Evolutionary conservation across 805 yeast genomes (phyloP), one percentile per base, ranked within the genome.

Genomic region (Teunomyces panamensis): DNA sequence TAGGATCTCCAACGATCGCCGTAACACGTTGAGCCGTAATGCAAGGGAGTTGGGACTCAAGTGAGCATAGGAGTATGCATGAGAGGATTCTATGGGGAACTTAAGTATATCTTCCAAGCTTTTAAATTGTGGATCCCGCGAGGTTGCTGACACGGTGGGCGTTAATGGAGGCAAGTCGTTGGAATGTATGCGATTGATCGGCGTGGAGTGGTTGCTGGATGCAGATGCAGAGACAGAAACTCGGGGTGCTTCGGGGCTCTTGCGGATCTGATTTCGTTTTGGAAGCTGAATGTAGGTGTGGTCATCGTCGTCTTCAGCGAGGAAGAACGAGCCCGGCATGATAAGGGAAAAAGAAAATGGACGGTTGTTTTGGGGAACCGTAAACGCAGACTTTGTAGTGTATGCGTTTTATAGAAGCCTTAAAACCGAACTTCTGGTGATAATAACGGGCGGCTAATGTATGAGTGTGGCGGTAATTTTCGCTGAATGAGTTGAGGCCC

Each of bases 61-160:
- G 46, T 86, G 87, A 2, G 94, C 89, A 62, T 89, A 89, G 0
- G 96, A 87, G 60, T 86, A 89, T 1, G 95, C 86, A 61, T 87
- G 91, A 1, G 94, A 80, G 9, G 94, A 86, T 55, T 86, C 90
- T 24, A 83, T 81, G 4, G 92, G 89, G 58, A 88, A 85, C 51
- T 74, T 77, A 34, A 83, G 60, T 14, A 86, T 72, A 46, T 84
- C 77, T 14, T 54, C 52, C 13, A 50, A 24, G 45, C 46, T 48
- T 33, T 52, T 52, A 50, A 50, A 50, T 32, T 34, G 42, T 3
- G 36, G 16, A n/a, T 35, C 45, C 11, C 39, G 30, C 14, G 41
- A 26, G 10, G 37, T 11, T 3, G 13, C 43, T 28, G 42, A 30
- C 8, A 34, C 9, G n/a, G 37, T 30, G 13, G 41, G 48, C 13